Base-by-base conservation (phyloP, 306 rosid genomes). In the Comarum palustre region DNA sequence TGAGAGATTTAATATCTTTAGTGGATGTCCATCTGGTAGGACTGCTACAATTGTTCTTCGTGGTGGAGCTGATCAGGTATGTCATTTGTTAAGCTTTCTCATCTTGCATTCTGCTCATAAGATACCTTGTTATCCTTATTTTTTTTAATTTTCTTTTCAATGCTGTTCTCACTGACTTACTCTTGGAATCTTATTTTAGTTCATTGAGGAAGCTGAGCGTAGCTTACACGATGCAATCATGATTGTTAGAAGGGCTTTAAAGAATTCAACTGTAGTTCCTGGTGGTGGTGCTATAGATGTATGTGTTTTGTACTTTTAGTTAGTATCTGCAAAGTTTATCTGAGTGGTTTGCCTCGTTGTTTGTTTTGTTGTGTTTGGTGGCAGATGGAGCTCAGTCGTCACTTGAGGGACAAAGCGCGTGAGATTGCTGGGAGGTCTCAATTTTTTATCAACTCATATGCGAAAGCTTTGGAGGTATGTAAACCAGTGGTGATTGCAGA, bases 261-360 rank as follows among this genome's bases (percentile, higher is more conserved):
- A 95, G 85, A 95, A 95, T 78, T 95, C 99, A 63, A 95, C 96
- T 52, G 97, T 95, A 24, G 99, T 95, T 84, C 89, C 99, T 25
- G 99, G 99, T 46, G 99, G 99, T 71, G 99, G 99, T 79, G 99
- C 99, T 69, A 95, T 95, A 55, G 99, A 95, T 84, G 99, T 95
- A 84, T 60, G 90, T 67, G 60, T 75, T 64, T 66, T 43, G 68
- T 69, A 45, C 73, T 38, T 57, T 6, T 36, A 39, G 11, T 59
- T 45, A 5, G 48, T 78, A 46, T 19, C 14, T 75, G 22, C 41
- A 55, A 25, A 12, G 11, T 8, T 6, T 61, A 10, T 45, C 24
- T 38, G 48, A 54, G 20, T 9, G 16, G 51, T 13, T 9, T 7
- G 22, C 8, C 24, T 22, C 45, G 17, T 14, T 64, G 16, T 61